Conservation (phyloP, 306 rosid species). For the Hylodesmum podocarpum region DNA sequence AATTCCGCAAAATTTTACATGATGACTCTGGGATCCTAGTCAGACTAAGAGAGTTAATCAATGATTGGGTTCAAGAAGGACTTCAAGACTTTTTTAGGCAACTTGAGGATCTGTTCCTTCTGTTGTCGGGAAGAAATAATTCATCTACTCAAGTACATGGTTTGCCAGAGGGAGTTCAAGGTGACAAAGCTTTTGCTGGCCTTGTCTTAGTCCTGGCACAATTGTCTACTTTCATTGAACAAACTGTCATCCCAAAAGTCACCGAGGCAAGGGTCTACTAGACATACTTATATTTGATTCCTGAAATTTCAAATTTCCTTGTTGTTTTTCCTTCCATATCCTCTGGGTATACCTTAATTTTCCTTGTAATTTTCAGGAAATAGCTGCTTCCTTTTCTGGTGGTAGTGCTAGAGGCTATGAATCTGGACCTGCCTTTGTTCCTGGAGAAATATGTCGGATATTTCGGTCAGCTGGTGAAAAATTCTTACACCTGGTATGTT, state of each 20-base stretch:
- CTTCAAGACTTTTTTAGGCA: slow-evolving; percentile 79
- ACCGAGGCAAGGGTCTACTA: slow-evolving; percentile 69
- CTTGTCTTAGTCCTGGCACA: slow-evolving; percentile 86
- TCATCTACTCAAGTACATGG: slow-evolving; percentile 55
- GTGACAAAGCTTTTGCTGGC: slow-evolving; percentile 72
- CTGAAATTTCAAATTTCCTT: slow-evolving; percentile 18
- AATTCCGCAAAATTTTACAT: slow-evolving; percentile 76
- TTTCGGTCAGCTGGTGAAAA: slow-evolving; percentile 83
- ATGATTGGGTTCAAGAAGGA: slow-evolving; percentile 94
- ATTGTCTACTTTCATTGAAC: slow-evolving; percentile 83
- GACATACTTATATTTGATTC: slow-evolving; percentile 22
- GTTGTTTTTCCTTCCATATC: slow-evolving; percentile 24
- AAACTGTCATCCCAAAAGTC: slow-evolving; percentile 82
- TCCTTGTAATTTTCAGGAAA: slow-evolving; percentile 60
- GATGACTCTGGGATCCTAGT: slow-evolving; percentile 57
- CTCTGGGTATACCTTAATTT: slow-evolving; percentile 29
- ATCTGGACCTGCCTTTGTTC: slow-evolving; percentile 81
- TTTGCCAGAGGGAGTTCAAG: slow-evolving; percentile 62
- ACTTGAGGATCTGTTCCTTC: slow-evolving; percentile 68
- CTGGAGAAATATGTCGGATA: slow-evolving; percentile 78
- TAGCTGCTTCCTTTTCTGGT: slow-evolving; percentile 83
- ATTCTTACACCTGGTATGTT: slow-evolving; percentile 74
- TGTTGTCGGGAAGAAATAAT: slow-evolving; percentile 64
- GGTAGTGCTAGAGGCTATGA: slow-evolving; percentile 78
- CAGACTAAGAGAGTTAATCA: slow-evolving; percentile 56